These are phyloP conservation scores for Pulveroboletus frians DNA, from an alignment of 768 basidiomycete genomes.

Conservation along the genomic window DNA sequence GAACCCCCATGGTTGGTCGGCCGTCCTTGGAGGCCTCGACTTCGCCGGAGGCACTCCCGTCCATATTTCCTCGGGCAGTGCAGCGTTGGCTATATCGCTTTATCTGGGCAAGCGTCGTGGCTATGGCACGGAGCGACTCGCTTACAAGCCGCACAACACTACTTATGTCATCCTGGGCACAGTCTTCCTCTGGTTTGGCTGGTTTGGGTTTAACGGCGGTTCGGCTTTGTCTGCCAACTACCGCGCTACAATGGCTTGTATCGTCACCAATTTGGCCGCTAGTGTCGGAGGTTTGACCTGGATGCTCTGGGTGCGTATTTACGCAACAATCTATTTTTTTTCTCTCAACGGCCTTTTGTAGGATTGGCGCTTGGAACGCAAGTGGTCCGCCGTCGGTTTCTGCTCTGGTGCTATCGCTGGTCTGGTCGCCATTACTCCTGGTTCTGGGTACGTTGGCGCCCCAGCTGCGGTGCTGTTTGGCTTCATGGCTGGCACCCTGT, in stretches of 20 bases:
- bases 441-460: slow-evolving; percentile 72
- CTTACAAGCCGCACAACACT: slow-evolving; percentile 93
- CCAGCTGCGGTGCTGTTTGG: slow-evolving; percentile 86
- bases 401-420: slow-evolving; percentile 93
- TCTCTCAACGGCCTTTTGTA: slow-evolving; percentile 16
- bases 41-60: slow-evolving; percentile 97
- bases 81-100: slow-evolving; percentile 84
- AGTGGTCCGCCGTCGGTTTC: slow-evolving; percentile 92
- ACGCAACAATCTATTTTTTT: background rate
- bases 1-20: slow-evolving; percentile 77
- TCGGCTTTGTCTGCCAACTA: slow-evolving; percentile 85
- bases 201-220: slow-evolving; percentile 96
- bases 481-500: slow-evolving; percentile 72
- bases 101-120: slow-evolving; percentile 90
- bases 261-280: slow-evolving; percentile 91
- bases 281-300: slow-evolving; percentile 84
- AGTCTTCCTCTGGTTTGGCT: slow-evolving; percentile 89
- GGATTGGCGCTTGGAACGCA: slow-evolving; percentile 90
- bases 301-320: slow-evolving; percentile 73
- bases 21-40: slow-evolving; percentile 75
- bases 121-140: slow-evolving; percentile 84
- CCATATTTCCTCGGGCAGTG: slow-evolving; percentile 91
- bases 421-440: slow-evolving; percentile 87
- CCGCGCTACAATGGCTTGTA: slow-evolving; percentile 82
- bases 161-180: slow-evolving; percentile 93